Evolutionary conservation across 176 grass and related monocot genomes (phyloP), one percentile per base, ranked within the genome.

Genomic region (Otatea glauca): DNA sequence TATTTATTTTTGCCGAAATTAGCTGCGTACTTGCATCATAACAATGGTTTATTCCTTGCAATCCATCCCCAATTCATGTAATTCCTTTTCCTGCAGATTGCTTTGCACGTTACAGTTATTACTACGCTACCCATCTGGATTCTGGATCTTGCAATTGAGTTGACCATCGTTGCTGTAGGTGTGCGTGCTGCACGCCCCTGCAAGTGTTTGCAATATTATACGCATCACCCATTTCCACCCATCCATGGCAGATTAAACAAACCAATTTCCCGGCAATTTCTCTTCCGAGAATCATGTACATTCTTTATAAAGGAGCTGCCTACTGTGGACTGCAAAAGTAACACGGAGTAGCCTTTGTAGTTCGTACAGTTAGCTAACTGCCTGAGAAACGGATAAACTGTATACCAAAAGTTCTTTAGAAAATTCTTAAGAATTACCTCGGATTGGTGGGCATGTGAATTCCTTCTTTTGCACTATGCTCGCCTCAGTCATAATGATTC

Each of bases 171-270:
- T 76, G n/a, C 1, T 41, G 42, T 50, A 83, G 72, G 32, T 47
- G 53, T 88, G 90, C 74, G 29, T 74, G 60, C 69, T 18, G 79
- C 79, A 86, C 62, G 51, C 75, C 50, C 41, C 48, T 76, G 54
- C 45, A 64, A 0, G 41, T 42, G 41, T 42, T 42, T 42, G 41
- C 38, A 42, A 42, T 42, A 42, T 7, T 42, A 42, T 81, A 89
- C 24, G 8, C 58, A 65, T 61, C 70, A 77, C 64, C 78, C 25
- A 5, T 82, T 37, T 11, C 38, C 47, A 73, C 72, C 65, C 71
- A 77, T 81, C 77, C 65, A 51, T 24, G 38, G 18, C 72, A 34
- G 48, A 53, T 18, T 80, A 83, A 89, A 86, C 15, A 88, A 82
- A 15, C 20, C 35, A 69, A 67, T 50, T 67, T 56, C 35, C 45